Base-by-base conservation (phyloP, 306 rosid species). In the Cicer yamashitae region DNA sequence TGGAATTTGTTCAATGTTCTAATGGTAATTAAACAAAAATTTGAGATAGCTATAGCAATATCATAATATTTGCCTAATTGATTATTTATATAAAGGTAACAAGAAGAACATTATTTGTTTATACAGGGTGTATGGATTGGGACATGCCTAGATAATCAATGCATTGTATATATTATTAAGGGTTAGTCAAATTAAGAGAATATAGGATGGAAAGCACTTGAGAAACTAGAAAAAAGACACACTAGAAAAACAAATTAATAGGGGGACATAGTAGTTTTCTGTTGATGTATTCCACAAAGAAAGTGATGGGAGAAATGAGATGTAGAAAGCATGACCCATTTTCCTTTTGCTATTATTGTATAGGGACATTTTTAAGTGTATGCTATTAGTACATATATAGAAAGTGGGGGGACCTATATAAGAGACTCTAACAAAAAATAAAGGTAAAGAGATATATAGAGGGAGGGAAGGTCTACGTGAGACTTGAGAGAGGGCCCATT, bases 251-350 rank as follows among this genome's bases (percentile, higher is more conserved):
- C 60, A 76, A 77, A 54, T 45, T 20, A 44, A 38, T 34, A 9
- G 57, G 41, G 76, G 43, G 74, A 67, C 76, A 82, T 79, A 62
- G 71, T 71, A 51, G 84, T 82, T 71, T 81, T 79, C 25, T 67
- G 77, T 67, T 74, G 86, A 88, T 74, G 77, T 56, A 78, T 67
- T 73, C 84, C 86, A 64, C 81, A 82, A 44, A 45, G 83, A 85
- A 75, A 81, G 86, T 77, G 87, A 84, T 46, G 54, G 82, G 80
- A 75, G 70, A 66, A 84, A 71, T 65, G 70, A 71, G 78, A 85
- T 48, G 3, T 65, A 58, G 82, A 86, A 78, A 72, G 82, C 40
- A 77, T 86, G 89, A n/a, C 87, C 90, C 96, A 81, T 75, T 73
- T 82, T 84, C 87, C 83, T 74, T 82, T 85, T 22, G 73, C 78